Evolutionary conservation across 768 basidiomycete species (phyloP), one percentile per base, ranked within the genome.

Genomic region (Termitomyces titanicus): DNA sequence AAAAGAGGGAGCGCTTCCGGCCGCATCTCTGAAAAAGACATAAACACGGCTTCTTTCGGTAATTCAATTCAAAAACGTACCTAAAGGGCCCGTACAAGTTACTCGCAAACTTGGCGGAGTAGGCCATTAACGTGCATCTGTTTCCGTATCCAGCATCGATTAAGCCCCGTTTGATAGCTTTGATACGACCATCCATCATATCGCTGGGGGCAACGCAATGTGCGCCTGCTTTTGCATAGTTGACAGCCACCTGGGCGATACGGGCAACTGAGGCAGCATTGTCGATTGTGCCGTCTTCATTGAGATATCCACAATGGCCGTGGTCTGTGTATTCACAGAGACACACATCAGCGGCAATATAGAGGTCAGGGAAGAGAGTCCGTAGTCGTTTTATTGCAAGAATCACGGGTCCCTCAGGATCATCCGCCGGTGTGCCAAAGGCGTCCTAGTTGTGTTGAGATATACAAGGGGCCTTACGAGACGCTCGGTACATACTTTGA

Each of bases 301-400:
- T 70, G 37, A 95, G 79, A 43, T 89, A 66, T 24, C 97, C 97
- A 64, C 97, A 99, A 72, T 99, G 97, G 0, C 97, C 97, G 63
- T 98, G 96, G 47, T 92, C 91, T 9, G 97, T 98, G 78, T 99
- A 98, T 74, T 98, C 96, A 78, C 97, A 99, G n/a, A 99, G 84
- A 68, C 97, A 99, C 18, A 98, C 97, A 64, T 99, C 97, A 65
- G 85, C 84, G 0, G 94, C 91, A 65, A 99, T 87, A 74, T 94
- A 93, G 22, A 99, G 74, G 6, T 78, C 67, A 0, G 97, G 96
- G 75, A 86, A 99, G 57, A 91, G 79, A 1, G 72, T 53, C 5
- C 88, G 83, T 34, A 99, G 79, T 55, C 82, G 85, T 64, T 80
- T 81, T 62, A 98, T 89, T n/a, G 92, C 94, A 46, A 84, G 86